Conservation (phyloP, 129 eudicot species). For the Sambucus nigra region DNA sequence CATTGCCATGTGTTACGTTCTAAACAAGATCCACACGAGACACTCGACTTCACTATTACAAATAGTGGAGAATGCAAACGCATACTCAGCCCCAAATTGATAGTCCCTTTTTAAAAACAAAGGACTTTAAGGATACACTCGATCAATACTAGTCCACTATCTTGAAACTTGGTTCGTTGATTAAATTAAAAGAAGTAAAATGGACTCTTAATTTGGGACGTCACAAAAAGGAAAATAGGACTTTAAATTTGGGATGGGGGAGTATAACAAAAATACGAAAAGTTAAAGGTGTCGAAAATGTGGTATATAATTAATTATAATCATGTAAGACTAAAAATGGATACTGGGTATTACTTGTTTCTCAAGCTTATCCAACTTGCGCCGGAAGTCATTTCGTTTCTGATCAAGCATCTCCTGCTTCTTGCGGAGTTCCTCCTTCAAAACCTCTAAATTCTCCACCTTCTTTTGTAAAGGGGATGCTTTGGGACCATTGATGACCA, state of each 20-base stretch:
- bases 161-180: too few relatives aligned
- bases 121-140: too few relatives aligned
- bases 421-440: slow-evolving; percentile 87
- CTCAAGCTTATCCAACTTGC: slow-evolving; percentile 57
- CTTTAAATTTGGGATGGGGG: too few relatives aligned
- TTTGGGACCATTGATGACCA: slow-evolving; percentile 36
- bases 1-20: too few relatives aligned
- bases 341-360: slow-evolving; percentile 48
- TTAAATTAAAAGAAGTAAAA: background rate
- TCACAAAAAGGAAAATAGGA: too few relatives aligned
- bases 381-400: slow-evolving; percentile 71
- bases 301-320: background rate
- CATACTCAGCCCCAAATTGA: too few relatives aligned
- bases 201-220: background rate
- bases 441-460: slow-evolving; percentile 73
- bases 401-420: slow-evolving; percentile 94
- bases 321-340: background rate
- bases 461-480: slow-evolving; percentile 56
- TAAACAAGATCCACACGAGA: background rate
- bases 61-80: background rate
- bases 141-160: too few relatives aligned
- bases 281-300: too few relatives aligned
- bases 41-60: too few relatives aligned
- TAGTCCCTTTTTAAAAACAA: too few relatives aligned
- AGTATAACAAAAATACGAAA: background rate